Percentiles rank a stretch among this genome's conserved stretches.
These are phyloP conservation scores for Calvatia gigantea DNA, from an alignment of 768 basidiomycete genomes.

Conservation along the genomic window DNA sequence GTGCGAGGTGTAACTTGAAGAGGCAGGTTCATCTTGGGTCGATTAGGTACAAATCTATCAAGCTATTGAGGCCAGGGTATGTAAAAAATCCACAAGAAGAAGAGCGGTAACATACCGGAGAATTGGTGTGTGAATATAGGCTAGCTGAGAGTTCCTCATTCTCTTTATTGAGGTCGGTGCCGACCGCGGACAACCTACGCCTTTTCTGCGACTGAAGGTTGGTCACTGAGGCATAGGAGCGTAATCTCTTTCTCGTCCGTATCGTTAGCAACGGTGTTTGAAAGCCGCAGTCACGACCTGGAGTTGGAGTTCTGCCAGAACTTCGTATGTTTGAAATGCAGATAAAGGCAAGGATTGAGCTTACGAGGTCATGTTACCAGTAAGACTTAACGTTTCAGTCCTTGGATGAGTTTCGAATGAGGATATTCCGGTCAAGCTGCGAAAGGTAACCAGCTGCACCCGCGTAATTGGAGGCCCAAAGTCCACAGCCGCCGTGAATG, in stretches of 20 bases:
- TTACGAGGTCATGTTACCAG: slow-evolving; percentile 6
- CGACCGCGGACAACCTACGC: slow-evolving; percentile 18
- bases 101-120: slow-evolving; percentile 12
- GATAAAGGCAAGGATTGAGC: neutral
- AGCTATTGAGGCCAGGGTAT: slow-evolving; percentile 31
- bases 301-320: neutral
- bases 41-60: slow-evolving; percentile 58
- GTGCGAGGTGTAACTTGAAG: slow-evolving; percentile 64
- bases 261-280: slow-evolving; percentile 5
- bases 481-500: neutral
- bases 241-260: slow-evolving; percentile 4
- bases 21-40: slow-evolving; percentile 48
- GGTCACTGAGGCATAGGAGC: slow-evolving; percentile 19
- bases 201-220: slow-evolving; percentile 23
- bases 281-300: neutral
- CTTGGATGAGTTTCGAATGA: neutral
- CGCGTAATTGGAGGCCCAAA: neutral
- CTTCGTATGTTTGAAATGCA: neutral
- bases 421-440: neutral
- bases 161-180: slow-evolving; percentile 15
- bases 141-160: slow-evolving; percentile 8
- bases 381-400: neutral
- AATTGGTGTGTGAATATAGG: slow-evolving; percentile 8
- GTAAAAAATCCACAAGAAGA: neutral
- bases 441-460: neutral